A percentile compares a stretch with the other conserved stretches of the same genome.
phyloP scores from a whole-genome alignment of 2,329 filamentous ascomycete genomes.

The Chrysosporium queenslandicum region DNA sequence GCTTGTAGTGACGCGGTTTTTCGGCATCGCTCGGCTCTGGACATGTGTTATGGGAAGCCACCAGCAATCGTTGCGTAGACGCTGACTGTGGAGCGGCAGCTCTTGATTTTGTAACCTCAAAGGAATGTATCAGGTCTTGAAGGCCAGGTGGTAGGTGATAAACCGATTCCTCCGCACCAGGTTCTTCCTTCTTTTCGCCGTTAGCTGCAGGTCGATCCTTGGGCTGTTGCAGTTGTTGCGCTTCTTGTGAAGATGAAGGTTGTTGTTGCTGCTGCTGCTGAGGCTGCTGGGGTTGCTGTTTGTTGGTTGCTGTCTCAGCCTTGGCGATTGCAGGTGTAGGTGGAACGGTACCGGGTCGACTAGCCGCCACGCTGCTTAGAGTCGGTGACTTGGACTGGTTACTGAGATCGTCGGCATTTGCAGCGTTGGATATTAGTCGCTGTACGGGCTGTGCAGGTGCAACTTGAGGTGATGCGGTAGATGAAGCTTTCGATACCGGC shows the following conservation, averaged over 20 bases:
- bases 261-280: slow-evolving; percentile 43
- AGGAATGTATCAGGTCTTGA: slow-evolving; percentile 83
- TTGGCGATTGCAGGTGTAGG: slow-evolving; percentile 41
- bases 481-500: slow-evolving; percentile 45
- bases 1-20: slow-evolving; percentile 71
- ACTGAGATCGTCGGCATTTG: slow-evolving; percentile 34
- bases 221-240: slow-evolving; percentile 46
- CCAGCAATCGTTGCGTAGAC: slow-evolving; percentile 62
- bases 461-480: slow-evolving; percentile 49
- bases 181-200: slow-evolving; percentile 42
- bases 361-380: slow-evolving; percentile 37
- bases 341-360: slow-evolving; percentile 33
- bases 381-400: slow-evolving; percentile 45
- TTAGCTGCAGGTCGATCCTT: slow-evolving; percentile 28
- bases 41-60: slow-evolving; percentile 60
- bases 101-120: slow-evolving; percentile 69
- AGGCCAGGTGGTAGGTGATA: slow-evolving; percentile 85
- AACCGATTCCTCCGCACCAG: slow-evolving; percentile 64
- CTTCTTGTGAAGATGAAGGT: slow-evolving; percentile 19
- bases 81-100: slow-evolving; percentile 52
- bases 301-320: slow-evolving; percentile 31
- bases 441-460: slow-evolving; percentile 40
- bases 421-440: slow-evolving; percentile 28
- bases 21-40: slow-evolving; percentile 72
- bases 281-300: slow-evolving; percentile 29